A percentile compares a stretch with the other conserved stretches of the same genome.
These are phyloP conservation scores for Fonsecaea pedrosoi DNA, from an alignment of 2,329 filamentous ascomycete genomes.

Conservation along the genomic window DNA sequence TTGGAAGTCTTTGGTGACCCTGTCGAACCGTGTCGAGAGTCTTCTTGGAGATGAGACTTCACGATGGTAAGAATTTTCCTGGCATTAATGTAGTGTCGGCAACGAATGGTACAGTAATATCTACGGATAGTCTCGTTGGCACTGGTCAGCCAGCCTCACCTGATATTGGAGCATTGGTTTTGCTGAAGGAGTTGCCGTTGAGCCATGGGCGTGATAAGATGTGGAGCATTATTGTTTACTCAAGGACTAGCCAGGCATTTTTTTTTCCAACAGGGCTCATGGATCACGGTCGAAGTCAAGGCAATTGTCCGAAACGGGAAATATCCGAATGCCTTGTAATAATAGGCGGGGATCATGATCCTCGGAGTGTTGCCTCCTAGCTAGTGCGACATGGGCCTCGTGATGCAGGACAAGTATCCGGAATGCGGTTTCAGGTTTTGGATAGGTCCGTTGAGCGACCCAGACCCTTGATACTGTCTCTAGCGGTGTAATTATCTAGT, in stretches of 20 bases:
- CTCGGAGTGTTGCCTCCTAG: background rate
- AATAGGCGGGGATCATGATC: background rate
- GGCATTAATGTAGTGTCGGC: background rate
- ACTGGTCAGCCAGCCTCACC: background rate
- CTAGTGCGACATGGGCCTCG: background rate
- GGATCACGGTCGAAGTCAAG: background rate
- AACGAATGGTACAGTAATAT: background rate
- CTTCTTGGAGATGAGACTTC: background rate
- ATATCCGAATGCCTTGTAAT: background rate
- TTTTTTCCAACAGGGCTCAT: too few relatives aligned
- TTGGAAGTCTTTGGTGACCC: background rate
- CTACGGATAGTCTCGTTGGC: background rate
- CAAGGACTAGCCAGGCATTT: background rate
- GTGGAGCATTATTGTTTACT: background rate
- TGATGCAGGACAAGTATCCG: background rate
- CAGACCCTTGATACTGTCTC: background rate
- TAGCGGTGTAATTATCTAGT: background rate
- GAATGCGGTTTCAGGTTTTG: background rate
- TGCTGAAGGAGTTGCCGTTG: background rate
- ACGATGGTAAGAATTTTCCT: background rate
- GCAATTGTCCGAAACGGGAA: background rate
- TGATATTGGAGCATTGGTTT: background rate
- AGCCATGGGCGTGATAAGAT: background rate
- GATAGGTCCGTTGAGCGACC: background rate
- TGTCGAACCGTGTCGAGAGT: background rate